These are phyloP conservation scores for Botryosphaeria dothidea DNA, from an alignment of 2,329 filamentous ascomycete species.

Conservation along the genomic window DNA sequence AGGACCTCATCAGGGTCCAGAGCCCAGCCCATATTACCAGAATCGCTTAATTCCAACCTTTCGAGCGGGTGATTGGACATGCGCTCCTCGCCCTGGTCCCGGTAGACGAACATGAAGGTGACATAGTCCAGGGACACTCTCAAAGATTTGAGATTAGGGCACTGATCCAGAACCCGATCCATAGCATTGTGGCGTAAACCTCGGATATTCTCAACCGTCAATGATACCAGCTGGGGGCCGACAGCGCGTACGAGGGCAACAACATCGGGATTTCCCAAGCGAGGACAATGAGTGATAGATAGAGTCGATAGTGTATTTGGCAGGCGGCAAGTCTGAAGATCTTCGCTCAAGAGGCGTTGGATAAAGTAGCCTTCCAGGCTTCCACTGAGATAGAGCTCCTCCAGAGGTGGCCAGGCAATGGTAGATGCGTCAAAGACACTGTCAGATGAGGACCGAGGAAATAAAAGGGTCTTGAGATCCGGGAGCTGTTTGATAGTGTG, in stretches of 20 bases:
- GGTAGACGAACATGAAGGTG: conserved; percentile 28
- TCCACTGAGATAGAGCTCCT: conserved; percentile 46
- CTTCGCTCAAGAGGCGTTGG: conserved; percentile 35
- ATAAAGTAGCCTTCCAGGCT: conserved; percentile 46
- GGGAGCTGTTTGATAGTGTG: conserved; percentile 51
- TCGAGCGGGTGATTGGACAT: conserved; percentile 36
- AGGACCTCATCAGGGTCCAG: conserved; percentile 36
- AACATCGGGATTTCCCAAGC: conserved; percentile 36
- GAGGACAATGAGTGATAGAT: conserved; percentile 45
- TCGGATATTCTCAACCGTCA: conserved; percentile 45
- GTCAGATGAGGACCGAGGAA: conserved; percentile 43
- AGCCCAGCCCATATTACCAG: conserved; percentile 28
- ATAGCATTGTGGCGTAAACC: conserved; percentile 39
- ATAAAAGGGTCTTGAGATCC: conserved; percentile 46
- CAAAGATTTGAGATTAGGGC: conserved; percentile 41
- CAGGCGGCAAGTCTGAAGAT: conserved; percentile 31
- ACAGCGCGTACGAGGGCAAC: conserved; percentile 38
- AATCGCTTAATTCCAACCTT: conserved; percentile 42
- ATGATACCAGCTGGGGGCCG: conserved; percentile 32
- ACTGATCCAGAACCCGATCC: conserved; percentile 42
- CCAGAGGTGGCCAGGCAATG: conserved; percentile 47
- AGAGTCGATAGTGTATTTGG: conserved; percentile 28
- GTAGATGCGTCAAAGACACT: conserved; percentile 29
- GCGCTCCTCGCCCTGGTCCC: conserved; percentile 25
- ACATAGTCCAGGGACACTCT: conserved; percentile 51